phyloP scores from a whole-genome alignment of 2,329 filamentous ascomycete genomes.

The Parafenestella ontariensis region DNA sequence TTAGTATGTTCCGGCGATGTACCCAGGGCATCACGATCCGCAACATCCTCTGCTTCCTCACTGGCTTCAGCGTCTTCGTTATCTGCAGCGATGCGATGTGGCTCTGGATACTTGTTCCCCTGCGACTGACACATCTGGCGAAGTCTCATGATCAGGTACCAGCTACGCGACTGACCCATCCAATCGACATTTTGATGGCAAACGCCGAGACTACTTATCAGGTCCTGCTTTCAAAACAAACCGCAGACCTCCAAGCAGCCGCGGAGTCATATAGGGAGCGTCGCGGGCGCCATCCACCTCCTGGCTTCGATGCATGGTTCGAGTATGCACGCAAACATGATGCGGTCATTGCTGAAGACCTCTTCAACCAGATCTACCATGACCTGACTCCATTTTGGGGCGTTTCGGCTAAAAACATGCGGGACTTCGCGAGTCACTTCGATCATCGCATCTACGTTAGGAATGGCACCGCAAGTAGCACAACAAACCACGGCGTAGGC shows the following conservation, averaged over 20 bases:
- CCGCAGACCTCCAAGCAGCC: constrained; percentile 46
- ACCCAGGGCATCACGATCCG: constrained; percentile 1
- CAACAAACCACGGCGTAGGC: constrained; percentile 26
- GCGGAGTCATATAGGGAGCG: constrained; percentile 53
- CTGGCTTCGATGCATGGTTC: constrained; percentile 58
- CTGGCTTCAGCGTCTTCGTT: constrained; percentile 69
- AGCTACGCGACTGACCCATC: constrained; percentile 30
- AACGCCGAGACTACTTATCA: constrained; percentile 42
- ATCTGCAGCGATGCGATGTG: constrained; percentile 58
- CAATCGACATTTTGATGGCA: constrained; percentile 49
- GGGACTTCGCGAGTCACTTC: constrained; percentile 50
- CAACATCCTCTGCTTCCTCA: constrained; percentile 63
- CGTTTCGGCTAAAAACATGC: constrained; percentile 50
- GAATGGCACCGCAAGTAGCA: constrained; percentile 45
- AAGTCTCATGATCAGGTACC: neutral
- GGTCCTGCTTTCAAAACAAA: constrained; percentile 45
- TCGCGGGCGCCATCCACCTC: constrained; percentile 59
- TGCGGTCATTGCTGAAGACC: constrained; percentile 57
- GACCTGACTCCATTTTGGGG: constrained; percentile 60
- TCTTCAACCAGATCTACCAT: constrained; percentile 60
- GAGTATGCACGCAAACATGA: constrained; percentile 52
- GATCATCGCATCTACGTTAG: constrained; percentile 51
- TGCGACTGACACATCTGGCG: neutral
- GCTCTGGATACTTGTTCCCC: constrained; percentile 13
- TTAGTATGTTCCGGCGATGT: constrained; percentile 3